Conservation (phyloP, 768 basidiomycete species). For the Lactarius sanguifluus region DNA sequence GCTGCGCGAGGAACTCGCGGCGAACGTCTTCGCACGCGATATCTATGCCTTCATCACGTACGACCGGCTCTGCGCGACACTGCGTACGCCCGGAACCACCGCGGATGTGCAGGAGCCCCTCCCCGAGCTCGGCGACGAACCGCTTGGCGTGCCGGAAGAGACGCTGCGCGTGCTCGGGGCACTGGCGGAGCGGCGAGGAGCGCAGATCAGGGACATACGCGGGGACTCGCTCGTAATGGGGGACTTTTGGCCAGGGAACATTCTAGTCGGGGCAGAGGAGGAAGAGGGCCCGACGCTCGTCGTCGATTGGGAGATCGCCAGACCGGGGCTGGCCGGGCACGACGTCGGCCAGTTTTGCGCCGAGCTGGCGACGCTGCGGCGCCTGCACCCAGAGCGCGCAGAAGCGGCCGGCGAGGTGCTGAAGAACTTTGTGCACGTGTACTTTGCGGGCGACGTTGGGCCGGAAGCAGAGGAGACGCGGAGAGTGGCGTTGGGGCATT, state of each 20-base stretch:
- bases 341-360: conserved; percentile 67
- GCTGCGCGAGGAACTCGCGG: conserved; percentile 4
- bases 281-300: conserved; percentile 40
- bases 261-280: conserved; percentile 45
- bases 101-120: conserved; percentile 1
- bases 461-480: conserved; percentile 36
- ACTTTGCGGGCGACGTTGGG: conserved; percentile 36
- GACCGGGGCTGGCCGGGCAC: conserved; percentile 53
- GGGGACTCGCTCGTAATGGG: conserved; percentile 51
- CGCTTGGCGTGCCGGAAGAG: conserved; percentile 40
- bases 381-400: conserved; percentile 46
- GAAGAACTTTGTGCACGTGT: conserved; percentile 47
- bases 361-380: conserved; percentile 52
- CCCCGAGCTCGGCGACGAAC: conserved; percentile 40
- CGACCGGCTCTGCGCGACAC: conserved; percentile 41
- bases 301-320: conserved; percentile 67
- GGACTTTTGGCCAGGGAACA: conserved; percentile 74
- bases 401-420: conserved; percentile 42
- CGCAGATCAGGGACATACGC: conserved; percentile 36
- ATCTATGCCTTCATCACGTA: conserved; percentile 46
- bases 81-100: conserved; percentile 15
- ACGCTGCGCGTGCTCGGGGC: conserved; percentile 39
- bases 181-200: conserved; percentile 36
- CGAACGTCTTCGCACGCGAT: conserved; percentile 42
- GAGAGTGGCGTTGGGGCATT: conserved; percentile 44